Evolutionary conservation across 495 filamentous ascomycete genomes (phyloP), one percentile per base, ranked within the genome.

Genomic region (Penicillium paxilli): DNA sequence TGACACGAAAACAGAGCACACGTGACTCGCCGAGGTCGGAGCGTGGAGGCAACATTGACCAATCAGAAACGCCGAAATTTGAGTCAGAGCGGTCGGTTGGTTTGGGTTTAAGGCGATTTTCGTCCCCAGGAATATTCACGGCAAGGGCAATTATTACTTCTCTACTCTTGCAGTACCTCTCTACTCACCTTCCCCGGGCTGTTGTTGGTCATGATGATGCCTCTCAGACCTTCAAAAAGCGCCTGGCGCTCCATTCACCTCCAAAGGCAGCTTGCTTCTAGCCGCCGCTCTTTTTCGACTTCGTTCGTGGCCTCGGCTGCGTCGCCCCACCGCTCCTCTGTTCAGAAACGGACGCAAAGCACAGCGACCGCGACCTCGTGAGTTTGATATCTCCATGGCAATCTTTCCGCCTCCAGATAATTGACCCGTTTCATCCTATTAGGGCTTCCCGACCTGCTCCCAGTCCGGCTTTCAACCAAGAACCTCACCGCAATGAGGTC

Each of bases 401-500:
- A 44, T 33, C 11, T 21, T 24, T 26, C 11, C 26, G 11, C 17
- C 16, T 37, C 23, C n/a, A n/a, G n/a, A 42, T 14, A 50, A 44
- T 38, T 63, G 54, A 67, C 52, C 44, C 44, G 5, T 6, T 1
- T 22, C 40, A 25, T 37, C 9, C 51, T 19, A 16, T 19, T 38
- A 80, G 76, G 19, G 68, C 72, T 26, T 57, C 72, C 30, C 74
- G 83, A 60, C 80, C 83, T 41, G 77, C 74, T 16, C 85, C 89
- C n/a, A 87, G 85, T 58, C 84, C 87, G 47, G 73, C 86, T 1
- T 91, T 91, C 76, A 89, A 90, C 62, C 80, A 80, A 64, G 82
- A 84, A 60, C 74, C 67, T 54, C 73, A 73, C 50, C 76, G 69
- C 52, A 80, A 83, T 74, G 73, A 87, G 76, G 80, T 91, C 52